phyloP scores from a whole-genome alignment of 129 eudicot species.

The Cynara cardunculus region DNA sequence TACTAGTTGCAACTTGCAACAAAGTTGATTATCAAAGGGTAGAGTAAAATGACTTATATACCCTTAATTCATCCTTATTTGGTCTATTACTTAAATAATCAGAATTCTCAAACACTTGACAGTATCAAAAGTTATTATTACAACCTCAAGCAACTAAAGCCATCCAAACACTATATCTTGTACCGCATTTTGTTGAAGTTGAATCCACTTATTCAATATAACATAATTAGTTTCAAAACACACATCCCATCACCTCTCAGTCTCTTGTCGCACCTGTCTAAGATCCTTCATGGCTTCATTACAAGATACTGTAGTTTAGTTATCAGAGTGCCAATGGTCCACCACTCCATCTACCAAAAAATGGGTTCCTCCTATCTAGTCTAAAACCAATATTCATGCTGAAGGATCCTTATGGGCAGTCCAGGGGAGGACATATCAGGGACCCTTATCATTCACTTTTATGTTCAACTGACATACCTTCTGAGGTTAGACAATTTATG shows the following conservation, averaged over 20 bases:
- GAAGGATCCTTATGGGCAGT: background rate
- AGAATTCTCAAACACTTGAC: background rate
- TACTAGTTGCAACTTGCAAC: background rate
- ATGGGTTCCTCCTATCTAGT: background rate
- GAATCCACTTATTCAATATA: background rate
- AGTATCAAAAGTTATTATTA: background rate
- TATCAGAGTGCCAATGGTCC: constrained; percentile 1
- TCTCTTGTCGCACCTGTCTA: background rate
- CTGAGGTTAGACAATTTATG: background rate
- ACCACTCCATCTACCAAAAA: background rate
- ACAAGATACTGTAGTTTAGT: background rate
- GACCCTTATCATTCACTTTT: background rate
- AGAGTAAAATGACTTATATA: background rate
- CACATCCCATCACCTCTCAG: background rate
- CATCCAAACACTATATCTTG: background rate
- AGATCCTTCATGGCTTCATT: background rate
- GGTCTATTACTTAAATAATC: background rate
- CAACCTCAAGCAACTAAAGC: background rate
- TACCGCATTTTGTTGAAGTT: background rate
- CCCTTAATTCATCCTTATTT: background rate
- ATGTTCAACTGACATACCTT: background rate
- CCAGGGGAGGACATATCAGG: background rate
- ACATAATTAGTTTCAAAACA: background rate
- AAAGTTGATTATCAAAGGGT: background rate
- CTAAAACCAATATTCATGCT: background rate